Percentiles rank a stretch among this genome's conserved stretches.
Evolutionary conservation across 2,329 filamentous ascomycete species (phyloP).

Genomic region (Spiromastix sp.): DNA sequence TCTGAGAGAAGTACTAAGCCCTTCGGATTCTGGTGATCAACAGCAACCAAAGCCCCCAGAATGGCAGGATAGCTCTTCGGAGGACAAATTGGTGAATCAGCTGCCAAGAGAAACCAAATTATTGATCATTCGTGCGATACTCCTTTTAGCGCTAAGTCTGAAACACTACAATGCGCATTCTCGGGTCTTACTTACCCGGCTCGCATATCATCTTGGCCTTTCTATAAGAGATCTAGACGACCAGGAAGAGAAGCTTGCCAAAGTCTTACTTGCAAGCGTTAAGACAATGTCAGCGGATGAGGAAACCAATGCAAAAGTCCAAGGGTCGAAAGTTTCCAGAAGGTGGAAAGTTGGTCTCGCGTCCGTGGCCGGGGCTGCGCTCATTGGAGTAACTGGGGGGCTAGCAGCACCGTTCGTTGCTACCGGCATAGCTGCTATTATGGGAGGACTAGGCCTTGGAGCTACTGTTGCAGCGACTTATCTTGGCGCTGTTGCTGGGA

Average conservation of each 20-base stretch:
- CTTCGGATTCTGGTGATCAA: neutral
- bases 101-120: conserved; percentile 39
- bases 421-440: conserved; percentile 68
- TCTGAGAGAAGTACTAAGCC: conserved; percentile 58
- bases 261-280: conserved; percentile 64
- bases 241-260: conserved; percentile 66
- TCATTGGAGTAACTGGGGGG: conserved; percentile 74
- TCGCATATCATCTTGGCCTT: conserved; percentile 62
- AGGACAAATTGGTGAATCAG: conserved; percentile 45
- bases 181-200: conserved; percentile 57
- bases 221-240: conserved; percentile 53
- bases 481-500: conserved; percentile 70
- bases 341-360: conserved; percentile 80
- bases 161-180: conserved; percentile 69
- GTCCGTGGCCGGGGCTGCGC: conserved; percentile 73
- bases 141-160: conserved; percentile 64
- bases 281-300: conserved; percentile 66
- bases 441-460: conserved; percentile 66
- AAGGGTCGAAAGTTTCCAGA: conserved; percentile 54
- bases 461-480: conserved; percentile 65
- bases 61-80: conserved; percentile 41
- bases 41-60: neutral
- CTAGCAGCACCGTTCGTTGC: conserved; percentile 67
- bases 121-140: conserved; percentile 59
- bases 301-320: conserved; percentile 61